phyloP scores from a whole-genome alignment of 176 grass and related monocot genomes.

The Thinopyrum elongatum region DNA sequence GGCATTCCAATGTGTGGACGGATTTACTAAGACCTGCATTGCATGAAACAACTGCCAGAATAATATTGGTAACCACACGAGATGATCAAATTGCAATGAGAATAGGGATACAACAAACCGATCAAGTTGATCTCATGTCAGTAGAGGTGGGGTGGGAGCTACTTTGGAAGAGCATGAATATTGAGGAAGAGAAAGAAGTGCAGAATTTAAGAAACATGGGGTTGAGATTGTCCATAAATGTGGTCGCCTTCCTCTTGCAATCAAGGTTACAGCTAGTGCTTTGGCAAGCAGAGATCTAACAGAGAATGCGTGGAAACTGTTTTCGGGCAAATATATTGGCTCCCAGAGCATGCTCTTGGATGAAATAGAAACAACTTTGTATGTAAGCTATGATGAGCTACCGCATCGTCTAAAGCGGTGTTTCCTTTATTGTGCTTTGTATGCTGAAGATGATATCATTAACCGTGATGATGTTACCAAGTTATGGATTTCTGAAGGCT shows the following conservation, averaged over 20 bases:
- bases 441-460: not conserved
- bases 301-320: conserved; percentile 19
- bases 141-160: conserved; percentile 21
- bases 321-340: not conserved
- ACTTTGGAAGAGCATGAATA: conserved; percentile 19
- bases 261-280: conserved; percentile 15
- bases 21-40: conserved; percentile 1
- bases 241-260: conserved; percentile 41
- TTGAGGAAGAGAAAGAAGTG: conserved; percentile 4
- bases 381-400: conserved; percentile 47
- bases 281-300: conserved; percentile 2
- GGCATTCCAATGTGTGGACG: conserved; percentile 9
- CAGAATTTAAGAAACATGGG: not conserved
- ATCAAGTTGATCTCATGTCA: conserved; percentile 34
- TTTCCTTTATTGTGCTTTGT: conserved; percentile 38
- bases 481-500: conserved; percentile 27
- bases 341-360: not conserved
- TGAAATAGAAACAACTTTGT: conserved; percentile 4
- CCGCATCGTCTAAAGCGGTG: conserved; percentile 25
- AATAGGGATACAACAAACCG: not conserved
- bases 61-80: conserved; percentile 25
- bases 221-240: conserved; percentile 36
- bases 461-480: not conserved
- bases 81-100: not conserved
- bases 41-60: not conserved